These are phyloP conservation scores for Diphasiastrum complanatum DNA, from an alignment of 83 land plant genomes.

Conservation along the genomic window DNA sequence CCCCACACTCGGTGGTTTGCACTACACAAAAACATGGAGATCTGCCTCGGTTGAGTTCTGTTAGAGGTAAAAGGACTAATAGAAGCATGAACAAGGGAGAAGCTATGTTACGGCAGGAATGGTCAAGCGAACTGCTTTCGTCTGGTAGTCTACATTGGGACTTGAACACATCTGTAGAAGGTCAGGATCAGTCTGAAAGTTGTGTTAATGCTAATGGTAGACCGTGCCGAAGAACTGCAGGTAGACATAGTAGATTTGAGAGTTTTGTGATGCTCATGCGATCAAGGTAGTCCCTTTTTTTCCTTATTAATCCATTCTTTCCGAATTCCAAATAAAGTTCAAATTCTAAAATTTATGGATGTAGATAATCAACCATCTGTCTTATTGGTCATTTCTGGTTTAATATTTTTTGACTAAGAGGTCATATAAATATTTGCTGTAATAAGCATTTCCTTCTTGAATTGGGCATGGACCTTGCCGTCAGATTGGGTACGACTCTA, in stretches of 20 bases:
- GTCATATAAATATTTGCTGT: too few species aligned
- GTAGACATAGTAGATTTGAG: conserved; percentile 46
- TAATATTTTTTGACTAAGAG: too few species aligned
- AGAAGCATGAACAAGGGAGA: neutral
- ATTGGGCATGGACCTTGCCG: too few species aligned
- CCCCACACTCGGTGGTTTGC: too few species aligned
- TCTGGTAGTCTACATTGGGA: conserved; percentile 4
- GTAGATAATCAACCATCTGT: too few species aligned
- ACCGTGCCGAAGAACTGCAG: conserved; percentile 70
- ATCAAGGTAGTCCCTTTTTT: conserved; percentile 29
- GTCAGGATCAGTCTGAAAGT: conserved; percentile 32
- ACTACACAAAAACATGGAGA: too few species aligned
- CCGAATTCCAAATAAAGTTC: too few species aligned
- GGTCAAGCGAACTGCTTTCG: neutral
- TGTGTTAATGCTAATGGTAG: conserved; percentile 46
- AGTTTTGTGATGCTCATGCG: conserved; percentile 38
- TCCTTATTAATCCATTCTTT: too few species aligned
- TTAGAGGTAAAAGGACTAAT: neutral
- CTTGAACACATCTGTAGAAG: neutral
- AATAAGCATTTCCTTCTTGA: too few species aligned
- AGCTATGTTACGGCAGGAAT: neutral
- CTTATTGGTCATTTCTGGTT: too few species aligned
- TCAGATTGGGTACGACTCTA: too few species aligned
- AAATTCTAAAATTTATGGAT: too few species aligned
- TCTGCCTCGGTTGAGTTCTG: neutral